Evolutionary conservation across 2,329 filamentous ascomycete genomes (phyloP), one percentile per base, ranked within the genome.

Genomic region (Aureobasidium zeae): DNA sequence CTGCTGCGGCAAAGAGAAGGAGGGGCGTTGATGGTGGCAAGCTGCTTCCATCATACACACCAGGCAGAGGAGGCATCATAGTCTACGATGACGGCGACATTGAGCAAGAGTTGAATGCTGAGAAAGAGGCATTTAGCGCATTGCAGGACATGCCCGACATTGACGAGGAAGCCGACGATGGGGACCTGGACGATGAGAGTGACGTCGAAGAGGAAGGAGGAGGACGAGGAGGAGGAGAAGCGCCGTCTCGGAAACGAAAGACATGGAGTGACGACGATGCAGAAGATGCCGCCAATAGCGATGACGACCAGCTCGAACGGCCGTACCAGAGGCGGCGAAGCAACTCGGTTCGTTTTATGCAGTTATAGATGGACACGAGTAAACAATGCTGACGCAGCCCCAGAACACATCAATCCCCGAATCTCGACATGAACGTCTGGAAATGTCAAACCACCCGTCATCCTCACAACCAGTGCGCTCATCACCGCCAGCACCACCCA

Each of bases 51-150:
- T 67, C 72, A 0, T 95, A 93, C 59, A 80, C 76, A 51, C 78
- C 84, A 4, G 83, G 86, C 21, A 82, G 75, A 56, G 89, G 89
- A 13, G 91, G 91, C 0, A 83, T 98, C 30, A 77, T 98, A 48
- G 87, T 95, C 2, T 94, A 91, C 60, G 91, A 96, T 57, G 91
- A 96, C 58, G 91, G 89, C 1, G 91, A 98, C 60, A 88, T 98
- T 38, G 83, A 89, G 52, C 83, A 89, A 52, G 84, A 88, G 24
- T 67, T 98, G 24, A 64, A 63, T 10, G 67, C 68, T 1, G 87
- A 96, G 63, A 75, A 78, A 53, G 79, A 86, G 47, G 88, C 91
- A 28, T 96, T 93, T 57, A 76, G 84, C 51, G 81, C 82, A n/a
- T 67, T 96, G 39, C 71, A 86, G 33, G 82, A 87, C 49, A 96